These are phyloP conservation scores for Diaporthe nobilis DNA, from an alignment of 2,329 filamentous ascomycete species.

Conservation along the genomic window DNA sequence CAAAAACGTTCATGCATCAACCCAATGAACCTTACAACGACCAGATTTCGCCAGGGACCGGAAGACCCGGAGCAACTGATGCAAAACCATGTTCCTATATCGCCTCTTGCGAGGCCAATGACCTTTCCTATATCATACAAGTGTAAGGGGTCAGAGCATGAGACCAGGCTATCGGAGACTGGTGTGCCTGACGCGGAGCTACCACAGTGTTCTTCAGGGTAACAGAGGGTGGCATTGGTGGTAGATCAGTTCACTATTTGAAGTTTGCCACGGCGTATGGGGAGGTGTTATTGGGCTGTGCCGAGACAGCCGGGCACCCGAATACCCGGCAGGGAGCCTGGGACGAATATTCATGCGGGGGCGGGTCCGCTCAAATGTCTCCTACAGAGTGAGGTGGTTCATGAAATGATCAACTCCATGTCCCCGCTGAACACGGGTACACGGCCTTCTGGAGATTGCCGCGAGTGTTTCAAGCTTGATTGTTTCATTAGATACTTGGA, in stretches of 20 bases:
- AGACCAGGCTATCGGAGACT: background rate
- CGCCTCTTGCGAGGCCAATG: background rate
- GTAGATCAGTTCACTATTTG: background rate
- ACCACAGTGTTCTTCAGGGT: background rate
- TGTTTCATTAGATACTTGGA: background rate
- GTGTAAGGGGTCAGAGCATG: background rate
- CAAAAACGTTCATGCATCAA: background rate
- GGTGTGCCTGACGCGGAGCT: background rate
- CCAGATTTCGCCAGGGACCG: background rate
- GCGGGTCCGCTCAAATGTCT: background rate
- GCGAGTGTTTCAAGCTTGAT: background rate
- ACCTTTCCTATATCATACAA: background rate
- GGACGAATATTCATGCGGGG: background rate
- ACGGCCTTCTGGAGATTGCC: background rate
- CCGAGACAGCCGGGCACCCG: constrained; percentile 12
- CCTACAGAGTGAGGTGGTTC: background rate
- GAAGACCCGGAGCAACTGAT: background rate
- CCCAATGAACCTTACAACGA: background rate
- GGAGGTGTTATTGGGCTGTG: background rate
- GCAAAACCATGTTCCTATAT: background rate
- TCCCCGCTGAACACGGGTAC: background rate
- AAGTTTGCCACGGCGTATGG: background rate
- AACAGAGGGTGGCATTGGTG: constrained; percentile 2
- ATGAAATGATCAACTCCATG: background rate
- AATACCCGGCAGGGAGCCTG: background rate